Base-by-base conservation (phyloP, 2,329 filamentous ascomycete genomes). In the Graphilbum ipis-grandicollis region DNA sequence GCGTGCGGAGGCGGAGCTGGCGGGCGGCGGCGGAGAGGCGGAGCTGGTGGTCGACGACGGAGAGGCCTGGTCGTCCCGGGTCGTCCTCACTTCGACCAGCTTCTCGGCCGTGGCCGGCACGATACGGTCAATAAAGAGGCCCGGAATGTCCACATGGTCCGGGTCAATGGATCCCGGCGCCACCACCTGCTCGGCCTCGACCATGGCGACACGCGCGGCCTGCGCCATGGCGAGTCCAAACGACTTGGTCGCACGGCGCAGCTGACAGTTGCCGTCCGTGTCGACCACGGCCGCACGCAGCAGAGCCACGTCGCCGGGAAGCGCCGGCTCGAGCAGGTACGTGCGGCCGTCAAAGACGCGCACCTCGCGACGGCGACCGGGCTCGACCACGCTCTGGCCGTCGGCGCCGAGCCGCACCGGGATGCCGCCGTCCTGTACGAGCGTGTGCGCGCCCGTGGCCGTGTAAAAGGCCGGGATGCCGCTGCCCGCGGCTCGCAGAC, bases 181-280 rank as follows among this genome's bases (percentile, higher is more conserved):
- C 36, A 92, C 83, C 41, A 92, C 84, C 43, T 88, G 68, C 50
- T 92, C 83, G 2, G 83, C 83, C 52, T 92, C 83, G 28, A 90
- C 81, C 30, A 92, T 86, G 19, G 81, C 78, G 29, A 81, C 50
- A 34, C 68, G 71, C 1, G 81, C 83, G 0, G 82, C 82, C 57
- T 88, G 86, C 41, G 79, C 83, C 79, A 85, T 83, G 43, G 82
- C 66, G 6, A 72, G 68, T 1, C 74, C 78, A 44, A 83, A 85
- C 0, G 77, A 74, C 52, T 80, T 80, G 23, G 79, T 83, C 0
- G 79, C 79, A 54, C 80, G 79, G 53, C 79, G 65, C 61, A 92
- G 90, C 29, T 82, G 68, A 51, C 79, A 84, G 56, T 88, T 88
- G 12, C 81, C 81, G 5, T 77, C 71, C 42, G 74, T 70, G 50